Evolutionary conservation across 2,329 filamentous ascomycete species (phyloP), one percentile per base, ranked within the genome.

Genomic region (Helminthosporium solani): DNA sequence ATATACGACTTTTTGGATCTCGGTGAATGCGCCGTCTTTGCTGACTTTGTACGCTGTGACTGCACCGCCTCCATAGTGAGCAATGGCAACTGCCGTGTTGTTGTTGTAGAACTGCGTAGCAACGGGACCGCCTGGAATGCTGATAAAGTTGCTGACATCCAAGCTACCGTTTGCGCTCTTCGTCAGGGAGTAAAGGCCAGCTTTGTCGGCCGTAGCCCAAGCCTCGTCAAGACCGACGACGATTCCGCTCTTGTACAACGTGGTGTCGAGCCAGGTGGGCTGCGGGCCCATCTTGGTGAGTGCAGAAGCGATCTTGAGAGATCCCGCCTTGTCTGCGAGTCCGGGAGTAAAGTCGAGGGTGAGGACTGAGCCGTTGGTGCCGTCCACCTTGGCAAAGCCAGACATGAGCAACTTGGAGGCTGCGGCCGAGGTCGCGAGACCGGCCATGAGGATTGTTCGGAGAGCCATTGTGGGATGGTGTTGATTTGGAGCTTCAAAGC

Each of bases 221-320:
- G 62, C 79, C 71, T 87, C 84, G 54, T 87, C 78, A 35, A 81
- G 57, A 66, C 83, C 86, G 68, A 80, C 83, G 9, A 87, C 70
- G 11, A 75, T 64, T 18, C 71, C 70, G 49, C 75, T 73, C 58
- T 25, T 38, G 35, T 25, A 27, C 46, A 72, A 64, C 59, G 83
- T 78, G 16, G 83, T 72, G 16, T 79, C 79, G 46, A 86, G 69
- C 82, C 83, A 87, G 9, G 81, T 78, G 4, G 83, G 79, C 49
- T 76, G 78, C 2, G 71, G 66, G 8, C 73, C 78, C 64, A 82
- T 85, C 27, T 70, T 68, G 4, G 69, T 71, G 41, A 70, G 72
- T 18, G 72, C 73, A 41, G 73, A 73, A 15, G 78, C 64, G 16
- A 66, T 59, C 54, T 71, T 65, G 48, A 84, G 73, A 44, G 58